Evolutionary conservation across 495 filamentous ascomycete genomes (phyloP), one percentile per base, ranked within the genome.

Genomic region (Lepidopterella palustris): DNA sequence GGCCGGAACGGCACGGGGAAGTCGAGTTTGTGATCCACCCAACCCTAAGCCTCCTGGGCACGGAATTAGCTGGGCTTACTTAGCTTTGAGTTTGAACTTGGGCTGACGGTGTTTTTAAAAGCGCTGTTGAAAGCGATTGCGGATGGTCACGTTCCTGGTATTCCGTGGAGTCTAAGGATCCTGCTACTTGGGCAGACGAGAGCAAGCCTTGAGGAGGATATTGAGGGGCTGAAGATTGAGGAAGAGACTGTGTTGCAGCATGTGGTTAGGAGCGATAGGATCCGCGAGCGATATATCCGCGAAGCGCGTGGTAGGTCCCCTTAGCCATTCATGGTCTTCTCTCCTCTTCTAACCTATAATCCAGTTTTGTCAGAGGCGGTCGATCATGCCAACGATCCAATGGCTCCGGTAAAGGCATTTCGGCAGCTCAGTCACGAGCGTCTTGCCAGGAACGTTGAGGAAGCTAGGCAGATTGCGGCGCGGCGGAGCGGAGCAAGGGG

Each of bases 1-100:
- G 88, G 88, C 0, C 76, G 87, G 23, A 93, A 93, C 75, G 89
- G 89, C 1, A 82, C 82, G 3, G 89, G 89, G 5, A 93, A 93
- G 70, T 88, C 85, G 18, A 93, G 47, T 50, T 9, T 13, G 59
- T 31, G n/a, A n/a, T n/a, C n/a, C 49, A 35, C 25, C 8, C 26
- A 45, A 50, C 25, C 6, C 27, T 61, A 39, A 25, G 26, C 50
- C 40, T 47, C 18, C 8, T 42, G 31, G 11, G 21, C 18, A 42
- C 3, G n/a, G n/a, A n/a, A n/a, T n/a, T n/a, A n/a, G n/a, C n/a
- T n/a, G 47, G n/a, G 47, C 47, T 50, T 8, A 9, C 13, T 23
- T 23, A 9, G 47, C 47, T 23, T 23, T 32, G n/a, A n/a, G n/a
- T 45, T 27, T n/a, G 40, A 10, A 47, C 50, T 25, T 65, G 25